These are phyloP conservation scores for Aureobasidium musti DNA, from an alignment of 2,329 filamentous ascomycete genomes.

Conservation along the genomic window DNA sequence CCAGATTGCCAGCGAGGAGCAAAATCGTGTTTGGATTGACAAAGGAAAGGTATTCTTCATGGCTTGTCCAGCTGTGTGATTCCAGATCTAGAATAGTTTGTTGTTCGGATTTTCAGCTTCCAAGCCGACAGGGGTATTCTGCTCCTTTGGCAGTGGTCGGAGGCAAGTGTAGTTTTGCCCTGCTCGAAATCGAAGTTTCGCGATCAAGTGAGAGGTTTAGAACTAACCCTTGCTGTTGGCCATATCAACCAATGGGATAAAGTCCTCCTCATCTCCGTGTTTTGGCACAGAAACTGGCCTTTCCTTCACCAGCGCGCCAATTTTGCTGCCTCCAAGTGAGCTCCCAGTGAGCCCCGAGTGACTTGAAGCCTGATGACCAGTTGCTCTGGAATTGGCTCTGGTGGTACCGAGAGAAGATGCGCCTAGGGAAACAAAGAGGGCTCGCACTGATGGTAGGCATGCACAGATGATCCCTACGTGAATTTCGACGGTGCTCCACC, in stretches of 20 bases:
- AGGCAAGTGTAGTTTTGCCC: neutral
- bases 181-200: neutral
- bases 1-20: too few relatives aligned
- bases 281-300: neutral
- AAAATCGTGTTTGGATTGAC: neutral
- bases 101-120: too few relatives aligned
- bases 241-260: constrained; percentile 29
- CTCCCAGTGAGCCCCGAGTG: neutral
- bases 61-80: neutral
- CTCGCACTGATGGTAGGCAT: constrained; percentile 33
- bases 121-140: too few relatives aligned
- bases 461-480: constrained; percentile 33
- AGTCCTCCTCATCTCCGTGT: constrained; percentile 25
- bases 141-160: neutral
- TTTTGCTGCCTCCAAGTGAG: neutral
- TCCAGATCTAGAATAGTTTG: too few relatives aligned
- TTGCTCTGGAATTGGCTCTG: neutral
- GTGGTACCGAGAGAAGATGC: constrained; percentile 22
- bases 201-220: neutral
- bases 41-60: neutral
- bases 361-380: neutral
- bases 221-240: neutral
- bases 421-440: constrained; percentile 26
- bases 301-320: neutral
- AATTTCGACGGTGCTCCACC: constrained; percentile 32